phyloP scores from a whole-genome alignment of 1,139 yeast species.

The Yamadazyma dendronema region DNA sequence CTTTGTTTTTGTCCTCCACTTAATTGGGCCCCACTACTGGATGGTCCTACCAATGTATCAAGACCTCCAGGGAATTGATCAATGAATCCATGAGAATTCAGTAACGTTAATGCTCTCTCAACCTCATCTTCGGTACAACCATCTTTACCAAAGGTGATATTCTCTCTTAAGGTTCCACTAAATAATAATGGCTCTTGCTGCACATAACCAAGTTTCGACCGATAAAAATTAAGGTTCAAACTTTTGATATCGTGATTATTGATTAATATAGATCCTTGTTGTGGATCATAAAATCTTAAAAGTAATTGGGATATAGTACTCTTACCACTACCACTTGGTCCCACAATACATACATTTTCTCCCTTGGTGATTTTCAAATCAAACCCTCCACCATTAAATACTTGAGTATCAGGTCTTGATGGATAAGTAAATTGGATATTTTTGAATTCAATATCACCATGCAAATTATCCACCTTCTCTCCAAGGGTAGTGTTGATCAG shows the following conservation, averaged over 20 bases:
- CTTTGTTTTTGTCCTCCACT: constrained; percentile 82
- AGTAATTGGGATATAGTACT: constrained; percentile 83
- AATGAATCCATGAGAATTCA: constrained; percentile 76
- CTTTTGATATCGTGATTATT: constrained; percentile 69
- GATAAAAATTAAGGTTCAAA: constrained; percentile 68
- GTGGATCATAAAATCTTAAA: constrained; percentile 79
- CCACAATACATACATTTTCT: constrained; percentile 89
- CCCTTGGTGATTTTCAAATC: constrained; percentile 74
- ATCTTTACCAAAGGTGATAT: constrained; percentile 70
- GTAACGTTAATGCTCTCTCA: constrained; percentile 68
- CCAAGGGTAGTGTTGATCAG: constrained; percentile 66
- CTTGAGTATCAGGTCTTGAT: constrained; percentile 71
- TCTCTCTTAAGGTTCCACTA: constrained; percentile 85
- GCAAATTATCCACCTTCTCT: constrained; percentile 28
- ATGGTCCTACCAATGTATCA: constrained; percentile 81
- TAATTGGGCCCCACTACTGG: constrained; percentile 61
- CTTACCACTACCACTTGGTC: constrained; percentile 95
- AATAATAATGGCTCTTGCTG: constrained; percentile 94
- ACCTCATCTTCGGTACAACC: constrained; percentile 61
- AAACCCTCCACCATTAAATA: constrained; percentile 52
- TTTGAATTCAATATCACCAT: constrained; percentile 56
- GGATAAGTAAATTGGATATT: constrained; percentile 79
- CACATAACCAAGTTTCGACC: constrained; percentile 80
- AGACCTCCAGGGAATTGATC: constrained; percentile 76
- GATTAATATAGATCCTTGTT: constrained; percentile 59